These are phyloP conservation scores for Starmera dryadoides DNA, from an alignment of 805 yeast genomes.

Conservation along the genomic window DNA sequence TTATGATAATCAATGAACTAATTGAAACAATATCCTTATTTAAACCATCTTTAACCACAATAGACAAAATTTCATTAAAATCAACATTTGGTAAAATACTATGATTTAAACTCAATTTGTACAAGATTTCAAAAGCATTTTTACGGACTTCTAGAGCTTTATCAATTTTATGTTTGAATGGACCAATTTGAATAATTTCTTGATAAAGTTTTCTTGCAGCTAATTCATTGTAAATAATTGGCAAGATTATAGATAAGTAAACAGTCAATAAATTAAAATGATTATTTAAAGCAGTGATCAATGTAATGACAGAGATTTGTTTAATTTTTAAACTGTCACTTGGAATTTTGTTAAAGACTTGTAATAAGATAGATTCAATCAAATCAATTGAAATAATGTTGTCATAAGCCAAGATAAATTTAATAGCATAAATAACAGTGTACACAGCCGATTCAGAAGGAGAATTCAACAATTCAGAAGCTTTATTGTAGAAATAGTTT, in stretches of 20 bases:
- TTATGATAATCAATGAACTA: conserved; percentile 19
- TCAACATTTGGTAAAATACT: conserved; percentile 18
- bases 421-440: conserved; percentile 27
- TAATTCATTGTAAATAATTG: conserved; percentile 47
- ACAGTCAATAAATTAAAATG: conserved; percentile 40
- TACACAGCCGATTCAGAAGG: conserved; percentile 15
- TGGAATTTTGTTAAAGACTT: conserved; percentile 21
- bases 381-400: conserved; percentile 14
- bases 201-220: conserved; percentile 48
- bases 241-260: conserved; percentile 38
- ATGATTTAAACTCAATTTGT: conserved; percentile 34
- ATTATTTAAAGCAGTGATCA: conserved; percentile 54
- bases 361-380: conserved; percentile 15
- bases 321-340: conserved; percentile 43
- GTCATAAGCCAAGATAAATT: conserved; percentile 28
- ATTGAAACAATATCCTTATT: conserved; percentile 24
- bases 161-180: conserved; percentile 77
- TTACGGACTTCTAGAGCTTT: conserved; percentile 70
- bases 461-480: conserved; percentile 13
- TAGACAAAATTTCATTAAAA: conserved; percentile 25
- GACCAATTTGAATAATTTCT: conserved; percentile 73
- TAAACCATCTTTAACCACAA: conserved; percentile 31
- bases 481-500: conserved; percentile 21
- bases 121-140: conserved; percentile 62
- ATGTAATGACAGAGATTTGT: conserved; percentile 50